Percentiles rank a stretch among this genome's conserved stretches.
phyloP scores from a whole-genome alignment of 805 yeast genomes.

The Metschnikowia lachancei region DNA sequence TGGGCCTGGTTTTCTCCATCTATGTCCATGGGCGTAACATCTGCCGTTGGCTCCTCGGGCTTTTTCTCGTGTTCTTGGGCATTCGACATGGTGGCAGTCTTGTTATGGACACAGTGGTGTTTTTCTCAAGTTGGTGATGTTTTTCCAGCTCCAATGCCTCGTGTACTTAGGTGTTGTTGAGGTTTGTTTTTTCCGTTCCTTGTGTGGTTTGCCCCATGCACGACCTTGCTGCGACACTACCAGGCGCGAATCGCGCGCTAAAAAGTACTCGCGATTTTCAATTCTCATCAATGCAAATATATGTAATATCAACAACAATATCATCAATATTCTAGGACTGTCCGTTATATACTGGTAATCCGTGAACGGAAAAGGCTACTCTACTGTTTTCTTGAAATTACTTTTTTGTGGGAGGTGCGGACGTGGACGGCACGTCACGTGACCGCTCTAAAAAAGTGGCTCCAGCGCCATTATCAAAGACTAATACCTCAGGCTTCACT shows the following conservation, averaged over 20 bases:
- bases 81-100: constrained; percentile 15
- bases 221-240: constrained; percentile 11
- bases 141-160: background rate
- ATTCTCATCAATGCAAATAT: too few relatives aligned
- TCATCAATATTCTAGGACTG: too few relatives aligned
- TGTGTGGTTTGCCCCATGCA: constrained; percentile 7
- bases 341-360: too few relatives aligned
- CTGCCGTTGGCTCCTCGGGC: background rate
- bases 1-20: constrained; percentile 1
- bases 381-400: too few relatives aligned
- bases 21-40: constrained; percentile 10
- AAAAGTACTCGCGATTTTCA: too few relatives aligned
- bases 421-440: too few relatives aligned
- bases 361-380: too few relatives aligned
- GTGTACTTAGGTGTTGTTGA: constrained; percentile 6
- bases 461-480: too few relatives aligned
- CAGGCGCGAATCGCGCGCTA: background rate
- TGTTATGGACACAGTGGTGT: background rate
- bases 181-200: constrained; percentile 11
- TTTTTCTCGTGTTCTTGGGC: constrained; percentile 19
- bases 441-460: too few relatives aligned
- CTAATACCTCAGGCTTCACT: too few relatives aligned
- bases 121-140: background rate
- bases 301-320: too few relatives aligned
- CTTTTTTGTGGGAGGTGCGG: too few relatives aligned